A percentile compares a stretch with the other conserved stretches of the same genome.
These are phyloP conservation scores for Artemisia annua DNA, from an alignment of 129 eudicot species.

Conservation along the genomic window DNA sequence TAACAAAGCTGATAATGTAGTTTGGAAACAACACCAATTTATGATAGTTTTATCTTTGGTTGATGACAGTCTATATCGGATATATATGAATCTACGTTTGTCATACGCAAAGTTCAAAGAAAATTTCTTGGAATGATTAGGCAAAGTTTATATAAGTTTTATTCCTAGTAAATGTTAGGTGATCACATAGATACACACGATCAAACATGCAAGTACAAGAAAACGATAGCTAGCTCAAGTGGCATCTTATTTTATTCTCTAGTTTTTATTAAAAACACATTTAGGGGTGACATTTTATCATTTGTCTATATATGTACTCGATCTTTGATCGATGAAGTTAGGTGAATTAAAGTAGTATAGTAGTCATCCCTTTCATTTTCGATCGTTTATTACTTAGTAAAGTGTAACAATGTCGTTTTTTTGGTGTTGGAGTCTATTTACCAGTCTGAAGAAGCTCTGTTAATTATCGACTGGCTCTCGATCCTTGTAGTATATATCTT, in stretches of 20 bases:
- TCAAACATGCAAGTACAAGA: constrained; percentile 30
- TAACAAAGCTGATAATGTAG: constrained; percentile 27
- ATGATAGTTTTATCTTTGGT: background rate
- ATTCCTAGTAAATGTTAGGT: constrained; percentile 32
- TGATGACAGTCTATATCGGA: constrained; percentile 31
- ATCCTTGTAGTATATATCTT: no score
- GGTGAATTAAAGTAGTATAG: no score
- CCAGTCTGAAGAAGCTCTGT: no score
- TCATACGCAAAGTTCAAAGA: constrained; percentile 29
- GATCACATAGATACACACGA: constrained; percentile 32
- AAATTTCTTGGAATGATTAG: constrained; percentile 17
- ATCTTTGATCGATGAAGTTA: no score
- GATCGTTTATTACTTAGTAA: no score
- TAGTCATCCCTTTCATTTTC: no score
- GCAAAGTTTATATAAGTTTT: constrained; percentile 7
- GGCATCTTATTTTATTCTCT: background rate
- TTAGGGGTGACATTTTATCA: no score
- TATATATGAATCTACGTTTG: constrained; percentile 19
- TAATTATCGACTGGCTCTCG: no score
- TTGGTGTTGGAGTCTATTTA: no score
- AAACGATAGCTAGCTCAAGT: constrained; percentile 24
- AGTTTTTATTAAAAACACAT: background rate
- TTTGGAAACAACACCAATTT: constrained; percentile 12
- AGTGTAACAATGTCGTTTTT: no score
- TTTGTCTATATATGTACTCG: background rate